Evolutionary conservation across 2,329 filamentous ascomycete genomes (phyloP).

Genomic region (Hawksworthiomyces lignivorus): DNA sequence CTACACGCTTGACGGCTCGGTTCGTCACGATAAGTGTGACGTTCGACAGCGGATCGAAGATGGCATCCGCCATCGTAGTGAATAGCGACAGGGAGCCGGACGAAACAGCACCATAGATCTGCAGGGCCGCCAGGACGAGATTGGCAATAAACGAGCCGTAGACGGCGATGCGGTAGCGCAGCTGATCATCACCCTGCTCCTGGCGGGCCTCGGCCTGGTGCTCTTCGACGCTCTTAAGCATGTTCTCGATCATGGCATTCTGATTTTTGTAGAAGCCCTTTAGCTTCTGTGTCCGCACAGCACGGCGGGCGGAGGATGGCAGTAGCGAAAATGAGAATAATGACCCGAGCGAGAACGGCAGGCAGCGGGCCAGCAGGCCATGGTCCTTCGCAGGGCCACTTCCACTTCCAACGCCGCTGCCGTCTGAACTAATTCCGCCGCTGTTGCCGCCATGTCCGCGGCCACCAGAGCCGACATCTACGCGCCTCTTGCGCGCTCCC

Average conservation of each 20-base stretch:
- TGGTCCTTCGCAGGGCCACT: background rate
- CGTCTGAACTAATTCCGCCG: background rate
- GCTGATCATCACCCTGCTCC: constrained; percentile 70
- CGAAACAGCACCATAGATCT: constrained; percentile 80
- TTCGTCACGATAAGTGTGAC: constrained; percentile 79
- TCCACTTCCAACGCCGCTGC: background rate
- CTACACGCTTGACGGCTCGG: constrained; percentile 80
- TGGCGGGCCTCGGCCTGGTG: constrained; percentile 76
- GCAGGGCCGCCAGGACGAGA: constrained; percentile 66
- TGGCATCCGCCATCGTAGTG: constrained; percentile 91
- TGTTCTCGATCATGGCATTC: constrained; percentile 86
- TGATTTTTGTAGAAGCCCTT: constrained; percentile 82
- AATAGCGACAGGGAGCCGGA: constrained; percentile 92
- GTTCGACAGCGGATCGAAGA: constrained; percentile 90
- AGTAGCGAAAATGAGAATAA: constrained; percentile 21
- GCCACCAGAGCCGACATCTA: constrained; percentile 27
- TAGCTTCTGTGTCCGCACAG: constrained; percentile 35
- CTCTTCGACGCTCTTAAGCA: constrained; percentile 89
- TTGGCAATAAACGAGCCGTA: constrained; percentile 72
- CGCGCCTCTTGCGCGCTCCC: constrained; percentile 62
- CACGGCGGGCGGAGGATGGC: constrained; percentile 26
- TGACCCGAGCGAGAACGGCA: constrained; percentile 24
- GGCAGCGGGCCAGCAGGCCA: constrained; percentile 19
- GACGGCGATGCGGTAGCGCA: constrained; percentile 62
- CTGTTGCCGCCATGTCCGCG: background rate